These are phyloP conservation scores for Rubus idaeus DNA, from an alignment of 306 rosid species.

Conservation along the genomic window DNA sequence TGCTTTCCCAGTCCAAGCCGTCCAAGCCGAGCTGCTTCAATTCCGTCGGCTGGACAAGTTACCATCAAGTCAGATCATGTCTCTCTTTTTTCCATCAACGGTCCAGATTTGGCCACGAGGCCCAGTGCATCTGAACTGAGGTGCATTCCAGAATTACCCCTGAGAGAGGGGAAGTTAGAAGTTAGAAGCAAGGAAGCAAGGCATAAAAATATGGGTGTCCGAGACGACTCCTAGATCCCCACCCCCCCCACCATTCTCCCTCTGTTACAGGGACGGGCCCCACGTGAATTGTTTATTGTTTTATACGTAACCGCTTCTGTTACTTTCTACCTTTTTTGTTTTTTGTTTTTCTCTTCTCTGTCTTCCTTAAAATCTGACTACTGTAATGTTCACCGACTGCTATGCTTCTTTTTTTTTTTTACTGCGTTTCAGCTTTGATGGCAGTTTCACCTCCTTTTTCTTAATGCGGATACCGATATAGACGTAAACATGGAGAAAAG, in stretches of 20 bases:
- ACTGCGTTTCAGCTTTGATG: background rate
- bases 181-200: background rate
- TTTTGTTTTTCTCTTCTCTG: background rate
- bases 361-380: background rate
- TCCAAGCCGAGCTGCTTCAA: too few species aligned
- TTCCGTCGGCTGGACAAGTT: too few species aligned
- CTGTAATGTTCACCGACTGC: too few species aligned
- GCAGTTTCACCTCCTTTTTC: background rate
- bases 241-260: too few species aligned
- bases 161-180: background rate
- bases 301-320: background rate
- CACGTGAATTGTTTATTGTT: background rate
- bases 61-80: too few species aligned
- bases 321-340: background rate
- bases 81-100: too few species aligned
- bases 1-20: too few species aligned
- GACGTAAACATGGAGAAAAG: too few species aligned
- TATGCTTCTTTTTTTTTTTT: background rate
- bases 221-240: background rate
- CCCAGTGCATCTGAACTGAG: too few species aligned
- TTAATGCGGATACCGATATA: too few species aligned
- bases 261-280: background rate
- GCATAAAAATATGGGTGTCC: background rate
- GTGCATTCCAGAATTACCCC: too few species aligned
- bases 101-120: too few species aligned